A percentile compares a stretch with the other conserved stretches of the same genome.
phyloP scores from a whole-genome alignment of 345 rosid species.

The Salix purpurea region DNA sequence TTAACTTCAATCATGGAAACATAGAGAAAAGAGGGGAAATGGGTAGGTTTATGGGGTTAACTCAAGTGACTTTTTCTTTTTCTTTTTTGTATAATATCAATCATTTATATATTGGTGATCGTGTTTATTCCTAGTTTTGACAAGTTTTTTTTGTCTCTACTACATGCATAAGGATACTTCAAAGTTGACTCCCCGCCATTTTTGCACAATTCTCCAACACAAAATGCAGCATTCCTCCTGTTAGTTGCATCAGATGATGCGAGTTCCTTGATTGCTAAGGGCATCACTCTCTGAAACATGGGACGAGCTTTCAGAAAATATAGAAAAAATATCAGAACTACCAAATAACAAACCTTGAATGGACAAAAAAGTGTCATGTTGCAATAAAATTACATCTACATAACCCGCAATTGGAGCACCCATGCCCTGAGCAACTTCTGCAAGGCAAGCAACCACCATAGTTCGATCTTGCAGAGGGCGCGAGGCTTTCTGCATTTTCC shows the following conservation, averaged over 20 bases:
- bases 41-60: not conserved
- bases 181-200: conserved; percentile 83
- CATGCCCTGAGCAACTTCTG: conserved; percentile 99
- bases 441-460: conserved; percentile 97
- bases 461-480: conserved; percentile 88
- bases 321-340: not conserved
- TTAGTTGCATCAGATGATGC: conserved; percentile 82
- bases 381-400: conserved; percentile 61
- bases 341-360: not conserved
- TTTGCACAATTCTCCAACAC: conserved; percentile 92
- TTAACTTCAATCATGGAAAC: not conserved
- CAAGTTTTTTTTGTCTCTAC: no score
- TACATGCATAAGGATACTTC: conserved; percentile 65
- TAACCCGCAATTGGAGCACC: conserved; percentile 88
- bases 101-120: no score
- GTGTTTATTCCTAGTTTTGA: no score
- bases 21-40: not conserved
- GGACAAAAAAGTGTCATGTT: not conserved
- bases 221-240: conserved; percentile 97
- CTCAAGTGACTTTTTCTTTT: no score
- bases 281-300: conserved; percentile 78
- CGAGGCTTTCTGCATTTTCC: conserved; percentile 60
- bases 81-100: no score
- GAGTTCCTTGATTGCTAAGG: conserved; percentile 82
- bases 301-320: conserved; percentile 20